Evolutionary conservation across 768 basidiomycete species (phyloP).

Genomic region (Boletus barrowsii): DNA sequence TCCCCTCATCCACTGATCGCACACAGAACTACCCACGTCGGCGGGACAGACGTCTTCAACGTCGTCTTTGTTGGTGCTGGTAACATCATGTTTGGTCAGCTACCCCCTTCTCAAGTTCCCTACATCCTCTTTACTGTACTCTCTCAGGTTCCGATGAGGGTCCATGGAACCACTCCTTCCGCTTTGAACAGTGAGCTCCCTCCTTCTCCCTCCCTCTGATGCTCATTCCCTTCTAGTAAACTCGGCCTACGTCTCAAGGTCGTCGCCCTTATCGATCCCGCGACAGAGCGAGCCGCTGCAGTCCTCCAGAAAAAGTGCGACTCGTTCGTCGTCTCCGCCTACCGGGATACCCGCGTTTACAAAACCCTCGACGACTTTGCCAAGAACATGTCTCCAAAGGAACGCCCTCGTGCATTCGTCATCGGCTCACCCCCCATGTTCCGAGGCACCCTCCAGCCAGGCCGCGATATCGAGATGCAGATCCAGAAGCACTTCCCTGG

Average conservation of each 20-base stretch:
- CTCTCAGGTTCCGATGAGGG: slow-evolving; percentile 76
- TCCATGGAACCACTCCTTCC: slow-evolving; percentile 92
- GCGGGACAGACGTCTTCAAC: slow-evolving; percentile 78
- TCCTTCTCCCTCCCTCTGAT: not conserved
- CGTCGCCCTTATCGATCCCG: slow-evolving; percentile 91
- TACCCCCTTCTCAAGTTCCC: not conserved
- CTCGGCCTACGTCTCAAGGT: slow-evolving; percentile 95
- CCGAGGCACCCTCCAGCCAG: slow-evolving; percentile 72
- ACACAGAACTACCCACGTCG: slow-evolving; percentile 47
- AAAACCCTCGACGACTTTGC: slow-evolving; percentile 84
- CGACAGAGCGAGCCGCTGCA: slow-evolving; percentile 71
- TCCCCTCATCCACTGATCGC: slow-evolving; percentile 2
- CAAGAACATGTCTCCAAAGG: slow-evolving; percentile 58
- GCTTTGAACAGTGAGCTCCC: slow-evolving; percentile 73
- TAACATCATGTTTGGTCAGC: slow-evolving; percentile 94
- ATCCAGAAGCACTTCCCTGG: slow-evolving; percentile 86
- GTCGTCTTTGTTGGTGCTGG: slow-evolving; percentile 94
- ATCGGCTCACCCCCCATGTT: slow-evolving; percentile 94
- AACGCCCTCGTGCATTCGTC: slow-evolving; percentile 78
- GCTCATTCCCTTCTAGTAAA: slow-evolving; percentile 53
- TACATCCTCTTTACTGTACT: slow-evolving; percentile 4
- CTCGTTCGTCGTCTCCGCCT: slow-evolving; percentile 91
- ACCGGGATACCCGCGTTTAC: slow-evolving; percentile 83
- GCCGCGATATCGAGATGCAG: slow-evolving; percentile 84
- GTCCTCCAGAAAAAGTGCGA: slow-evolving; percentile 88